Evolutionary conservation across 495 filamentous ascomycete species (phyloP).

Genomic region (Rhypophila decipiens): DNA sequence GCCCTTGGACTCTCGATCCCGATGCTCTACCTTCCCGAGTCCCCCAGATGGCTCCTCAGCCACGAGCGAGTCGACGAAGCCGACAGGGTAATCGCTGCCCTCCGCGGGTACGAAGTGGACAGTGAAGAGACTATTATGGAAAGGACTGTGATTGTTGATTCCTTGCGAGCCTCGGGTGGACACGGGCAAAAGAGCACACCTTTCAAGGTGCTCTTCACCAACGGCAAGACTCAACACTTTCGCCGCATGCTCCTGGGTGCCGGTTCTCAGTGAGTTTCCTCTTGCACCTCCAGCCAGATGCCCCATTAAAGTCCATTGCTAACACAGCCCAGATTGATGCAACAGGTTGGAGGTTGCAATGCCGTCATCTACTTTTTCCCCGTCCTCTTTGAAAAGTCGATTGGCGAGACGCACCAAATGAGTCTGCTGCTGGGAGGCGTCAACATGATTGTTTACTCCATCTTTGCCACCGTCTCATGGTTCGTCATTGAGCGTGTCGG

Average conservation of each 20-base stretch:
- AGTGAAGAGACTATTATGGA: constrained; percentile 50
- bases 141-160: constrained; percentile 58
- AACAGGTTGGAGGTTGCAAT: constrained; percentile 72
- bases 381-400: constrained; percentile 63
- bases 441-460: constrained; percentile 73
- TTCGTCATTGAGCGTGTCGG: constrained; percentile 74
- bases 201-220: constrained; percentile 50
- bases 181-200: constrained; percentile 48
- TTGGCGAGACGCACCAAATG: constrained; percentile 51
- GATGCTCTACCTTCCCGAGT: constrained; percentile 67
- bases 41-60: constrained; percentile 67
- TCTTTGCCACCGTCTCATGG: constrained; percentile 73
- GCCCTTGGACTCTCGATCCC: constrained; percentile 57
- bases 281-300: too few species aligned
- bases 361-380: constrained; percentile 83
- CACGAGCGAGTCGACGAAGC: constrained; percentile 64
- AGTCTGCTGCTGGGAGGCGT: constrained; percentile 59
- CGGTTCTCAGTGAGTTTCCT: constrained; percentile 43
- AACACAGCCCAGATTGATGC: constrained; percentile 47
- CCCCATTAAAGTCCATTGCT: background rate
- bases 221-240: constrained; percentile 60
- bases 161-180: constrained; percentile 56
- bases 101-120: constrained; percentile 54
- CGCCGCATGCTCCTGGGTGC: constrained; percentile 56
- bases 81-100: constrained; percentile 61